Percentiles rank a stretch among this genome's conserved stretches.
Conservation (phyloP, 805 yeast species). For the Alloascoidea africana region DNA sequence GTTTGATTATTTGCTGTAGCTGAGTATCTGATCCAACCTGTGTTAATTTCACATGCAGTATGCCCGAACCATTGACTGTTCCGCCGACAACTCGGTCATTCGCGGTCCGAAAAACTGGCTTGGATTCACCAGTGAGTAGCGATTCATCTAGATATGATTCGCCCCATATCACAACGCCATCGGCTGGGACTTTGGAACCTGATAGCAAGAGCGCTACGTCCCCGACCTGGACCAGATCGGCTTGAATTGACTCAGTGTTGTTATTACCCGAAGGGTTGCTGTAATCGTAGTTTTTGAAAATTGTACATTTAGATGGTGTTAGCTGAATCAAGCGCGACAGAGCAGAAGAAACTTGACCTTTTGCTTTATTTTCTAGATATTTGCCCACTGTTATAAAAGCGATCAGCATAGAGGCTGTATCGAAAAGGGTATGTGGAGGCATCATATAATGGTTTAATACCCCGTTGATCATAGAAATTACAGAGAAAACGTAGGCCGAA, state of each 20-base stretch:
- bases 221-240: constrained; percentile 61
- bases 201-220: constrained; percentile 73
- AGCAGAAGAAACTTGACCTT: constrained; percentile 87
- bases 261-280: constrained; percentile 9
- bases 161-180: constrained; percentile 70
- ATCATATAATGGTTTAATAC: background rate
- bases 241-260: constrained; percentile 29
- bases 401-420: constrained; percentile 74
- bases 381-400: constrained; percentile 81
- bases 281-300: constrained; percentile 29
- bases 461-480: constrained; percentile 36
- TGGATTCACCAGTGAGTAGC: constrained; percentile 80
- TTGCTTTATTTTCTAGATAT: constrained; percentile 81
- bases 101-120: constrained; percentile 46
- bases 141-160: constrained; percentile 81
- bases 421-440: constrained; percentile 63
- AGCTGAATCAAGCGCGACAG: constrained; percentile 66
- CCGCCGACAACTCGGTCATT: constrained; percentile 78
- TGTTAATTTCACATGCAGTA: constrained; percentile 51
- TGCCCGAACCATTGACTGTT: constrained; percentile 69
- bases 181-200: constrained; percentile 85
- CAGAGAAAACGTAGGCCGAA: constrained; percentile 63
- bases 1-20: constrained; percentile 68
- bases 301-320: constrained; percentile 63
- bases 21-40: constrained; percentile 75